Evolutionary conservation across 345 rosid species (phyloP), one percentile per base, ranked within the genome.

Genomic region (Hibiscus mutabilis): DNA sequence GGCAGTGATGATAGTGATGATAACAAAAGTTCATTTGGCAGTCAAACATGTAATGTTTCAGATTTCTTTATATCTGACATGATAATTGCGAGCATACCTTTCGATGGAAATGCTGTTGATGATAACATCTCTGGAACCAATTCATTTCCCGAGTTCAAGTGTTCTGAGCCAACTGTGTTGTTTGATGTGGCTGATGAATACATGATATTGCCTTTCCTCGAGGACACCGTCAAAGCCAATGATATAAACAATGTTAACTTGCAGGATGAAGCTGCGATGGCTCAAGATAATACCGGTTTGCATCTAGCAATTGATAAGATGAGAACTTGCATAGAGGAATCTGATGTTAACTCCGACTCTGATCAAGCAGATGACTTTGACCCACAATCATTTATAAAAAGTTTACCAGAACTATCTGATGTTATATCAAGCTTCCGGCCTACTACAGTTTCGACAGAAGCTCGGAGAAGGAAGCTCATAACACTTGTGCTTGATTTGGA

Each of bases 401-500:
- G 80, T 82, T 79, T 89, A 79, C 97, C 96, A 18, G 98, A 90
- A 79, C 81, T 93, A 73, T 90, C 98, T 5, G 90, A 90, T 65
- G 93, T 82, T 73, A 91, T 83, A 33, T 79, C 95, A 47, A 85
- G 77, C 77, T 86, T 80, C 79, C 82, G 67, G 74, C 86, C 92
- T 19, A 60, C 68, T 57, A 59, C 70, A 63, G 69, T 51, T 7
- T 80, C 80, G 2, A 86, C 79, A 79, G 92, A 88, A 60, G 74
- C 81, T 73, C 61, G 70, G 72, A 78, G 78, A 78, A 79, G 81
- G 84, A 91, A 89, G 77, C 68, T 86, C 55, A 78, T 89, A 60
- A 93, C 97, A 24, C 83, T 93, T 52, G 97, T 86, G 64, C 98
- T 93, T 79, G 98, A 93, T 86, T 86, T 93, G 86, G 98, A 93